A percentile compares a stretch with the other conserved stretches of the same genome.
Evolutionary conservation across 371 early-diverging fungal species (phyloP).

Genomic region (Mortierella polycephala): DNA sequence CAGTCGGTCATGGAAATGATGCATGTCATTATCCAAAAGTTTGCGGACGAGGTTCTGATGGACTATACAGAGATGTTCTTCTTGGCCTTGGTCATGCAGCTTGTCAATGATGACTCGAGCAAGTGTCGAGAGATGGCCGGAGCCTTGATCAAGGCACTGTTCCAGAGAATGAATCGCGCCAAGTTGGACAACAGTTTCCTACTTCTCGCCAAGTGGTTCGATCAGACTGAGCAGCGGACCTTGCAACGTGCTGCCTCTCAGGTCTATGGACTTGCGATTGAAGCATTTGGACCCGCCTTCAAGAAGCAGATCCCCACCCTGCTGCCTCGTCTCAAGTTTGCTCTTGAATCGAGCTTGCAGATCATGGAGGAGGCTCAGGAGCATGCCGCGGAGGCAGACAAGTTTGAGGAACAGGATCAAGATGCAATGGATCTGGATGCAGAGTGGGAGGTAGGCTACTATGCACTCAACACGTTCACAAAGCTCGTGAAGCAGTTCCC

Average conservation of each 20-base stretch:
- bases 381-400: conserved; percentile 49
- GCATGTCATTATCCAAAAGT: conserved; percentile 78
- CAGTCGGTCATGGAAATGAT: conserved; percentile 88
- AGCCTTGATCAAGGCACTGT: conserved; percentile 72
- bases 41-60: conserved; percentile 77
- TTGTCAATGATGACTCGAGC: conserved; percentile 91
- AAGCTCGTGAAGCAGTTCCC: conserved; percentile 73
- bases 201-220: conserved; percentile 81
- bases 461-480: conserved; percentile 79
- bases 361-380: conserved; percentile 62
- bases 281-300: conserved; percentile 72
- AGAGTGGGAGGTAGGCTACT: conserved; percentile 88
- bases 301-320: conserved; percentile 64
- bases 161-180: conserved; percentile 67
- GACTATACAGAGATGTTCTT: conserved; percentile 87
- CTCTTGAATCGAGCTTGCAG: conserved; percentile 62
- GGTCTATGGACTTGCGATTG: conserved; percentile 85
- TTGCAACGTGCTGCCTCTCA: conserved; percentile 84
- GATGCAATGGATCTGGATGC: conserved; percentile 64
- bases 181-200: conserved; percentile 66
- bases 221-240: conserved; percentile 61
- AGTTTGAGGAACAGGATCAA: conserved; percentile 50
- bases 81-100: conserved; percentile 81
- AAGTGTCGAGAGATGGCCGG: conserved; percentile 92
- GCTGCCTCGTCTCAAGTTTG: conserved; percentile 59